A percentile compares a stretch with the other conserved stretches of the same genome.
phyloP scores from a whole-genome alignment of 371 early-diverging fungal species.

The Apophysomyces sp. region DNA sequence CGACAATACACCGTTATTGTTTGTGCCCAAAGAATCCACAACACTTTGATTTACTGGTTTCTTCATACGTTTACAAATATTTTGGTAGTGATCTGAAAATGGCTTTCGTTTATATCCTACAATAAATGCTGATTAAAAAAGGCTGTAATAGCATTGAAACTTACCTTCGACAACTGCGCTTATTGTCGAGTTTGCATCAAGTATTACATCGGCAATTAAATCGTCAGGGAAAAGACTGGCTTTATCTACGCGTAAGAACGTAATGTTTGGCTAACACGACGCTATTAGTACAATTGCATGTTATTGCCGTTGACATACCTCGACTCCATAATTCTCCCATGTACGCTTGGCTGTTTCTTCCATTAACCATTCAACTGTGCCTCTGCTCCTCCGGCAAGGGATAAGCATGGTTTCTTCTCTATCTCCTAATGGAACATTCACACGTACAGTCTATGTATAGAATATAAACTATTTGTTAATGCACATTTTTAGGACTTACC shows the following conservation, averaged over 20 bases:
- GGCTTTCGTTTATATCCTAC: conserved; percentile 10
- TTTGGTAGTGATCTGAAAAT: conserved; percentile 21
- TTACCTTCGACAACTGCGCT: conserved; percentile 19
- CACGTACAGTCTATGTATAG: background rate
- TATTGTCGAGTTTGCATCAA: conserved; percentile 6
- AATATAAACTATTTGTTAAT: too few species aligned
- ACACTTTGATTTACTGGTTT: background rate
- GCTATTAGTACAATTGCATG: background rate
- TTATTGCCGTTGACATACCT: conserved; percentile 11
- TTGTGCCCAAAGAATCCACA: background rate
- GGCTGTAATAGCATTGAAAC: background rate
- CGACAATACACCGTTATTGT: background rate
- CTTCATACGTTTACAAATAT: conserved; percentile 18
- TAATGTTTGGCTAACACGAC: conserved; percentile 14
- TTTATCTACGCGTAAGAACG: conserved; percentile 11
- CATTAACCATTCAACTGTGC: conserved; percentile 17
- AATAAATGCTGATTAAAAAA: background rate
- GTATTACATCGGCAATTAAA: conserved; percentile 12
- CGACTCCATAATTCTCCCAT: conserved; percentile 27
- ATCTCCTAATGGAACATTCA: background rate
- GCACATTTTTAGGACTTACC: background rate
- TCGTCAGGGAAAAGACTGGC: conserved; percentile 15
- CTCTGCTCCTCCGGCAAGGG: background rate
- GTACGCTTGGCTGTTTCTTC: conserved; percentile 15
- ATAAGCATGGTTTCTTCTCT: background rate